Evolutionary conservation across 257 asterid genomes (phyloP).

Genomic region (Solanum tacnaense): DNA sequence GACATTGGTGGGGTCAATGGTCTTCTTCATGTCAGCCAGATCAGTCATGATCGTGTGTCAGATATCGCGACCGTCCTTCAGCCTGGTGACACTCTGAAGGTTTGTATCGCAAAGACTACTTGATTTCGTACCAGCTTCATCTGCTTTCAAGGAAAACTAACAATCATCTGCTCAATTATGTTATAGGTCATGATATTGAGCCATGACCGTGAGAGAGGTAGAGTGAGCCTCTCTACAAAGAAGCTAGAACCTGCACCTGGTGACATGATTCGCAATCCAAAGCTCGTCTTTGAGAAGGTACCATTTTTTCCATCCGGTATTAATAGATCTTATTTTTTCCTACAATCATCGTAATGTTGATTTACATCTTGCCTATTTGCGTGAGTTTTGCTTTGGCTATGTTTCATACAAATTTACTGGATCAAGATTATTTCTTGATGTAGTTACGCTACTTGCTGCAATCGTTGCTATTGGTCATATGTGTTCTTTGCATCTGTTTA

Average conservation of each 20-base stretch:
- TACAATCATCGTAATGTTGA: not conserved
- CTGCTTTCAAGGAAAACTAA: not conserved
- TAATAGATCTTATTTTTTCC: not conserved
- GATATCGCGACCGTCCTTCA: slow-evolving; percentile 81
- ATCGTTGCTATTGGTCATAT: not conserved
- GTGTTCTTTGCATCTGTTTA: not conserved
- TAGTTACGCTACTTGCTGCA: not conserved
- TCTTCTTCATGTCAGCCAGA: slow-evolving; percentile 90
- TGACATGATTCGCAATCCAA: slow-evolving; percentile 98
- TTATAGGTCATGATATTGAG: slow-evolving; percentile 89
- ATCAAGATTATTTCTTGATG: not conserved
- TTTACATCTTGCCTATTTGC: not conserved
- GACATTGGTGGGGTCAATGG: slow-evolving; percentile 95
- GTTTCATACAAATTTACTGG: not conserved
- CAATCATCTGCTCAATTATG: slow-evolving; percentile 3
- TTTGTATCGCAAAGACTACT: slow-evolving; percentile 1
- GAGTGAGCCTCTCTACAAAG: slow-evolving; percentile 94
- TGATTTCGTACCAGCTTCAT: not conserved
- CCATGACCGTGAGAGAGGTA: slow-evolving; percentile 97
- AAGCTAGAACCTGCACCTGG: slow-evolving; percentile 98
- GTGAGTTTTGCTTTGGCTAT: not conserved
- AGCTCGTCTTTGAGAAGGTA: slow-evolving; percentile 90
- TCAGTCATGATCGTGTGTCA: slow-evolving; percentile 91
- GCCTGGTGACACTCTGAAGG: slow-evolving; percentile 94
- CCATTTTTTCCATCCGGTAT: not conserved